Base-by-base conservation (phyloP, 2,329 filamentous ascomycete species). In the Xylariaceae sp. region DNA sequence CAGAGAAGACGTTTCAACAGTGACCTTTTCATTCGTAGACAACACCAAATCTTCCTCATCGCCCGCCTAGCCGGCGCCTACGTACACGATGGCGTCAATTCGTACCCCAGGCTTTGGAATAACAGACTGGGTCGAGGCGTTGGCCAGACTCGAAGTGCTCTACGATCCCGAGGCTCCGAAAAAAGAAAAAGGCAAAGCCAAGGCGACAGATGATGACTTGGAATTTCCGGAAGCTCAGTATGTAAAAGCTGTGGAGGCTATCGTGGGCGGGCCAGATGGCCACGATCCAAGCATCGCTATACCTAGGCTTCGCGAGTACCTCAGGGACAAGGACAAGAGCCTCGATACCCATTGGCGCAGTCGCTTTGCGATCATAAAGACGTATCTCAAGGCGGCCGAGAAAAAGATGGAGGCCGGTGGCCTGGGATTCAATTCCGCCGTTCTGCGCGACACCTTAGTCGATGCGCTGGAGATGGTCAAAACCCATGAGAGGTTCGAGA, bases 301-400 rank as follows among this genome's bases (percentile, higher is more conserved):
- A 1, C 75, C 75, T 1, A 64, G 61, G 37, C 67, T 77, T 37
- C 60, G 71, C 49, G 77, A 76, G 62, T 84, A 81, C 61, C 76
- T 85, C 18, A 67, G 74, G 2, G 78, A 82, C 35, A 76, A 80
- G 61, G 79, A 84, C 62, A 65, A 70, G 4, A 74, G 78, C 58
- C 74, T 77, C 13, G 75, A 74, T 58, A 50, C 71, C 1, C 63
- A 72, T 49, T 72, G 66, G 65, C 5, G 51, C 4, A 8, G 11
- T 4, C 67, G 55, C 39, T 51, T 69, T 4, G 45, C 53, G 11
- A 23, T 74, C 57, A 67, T 78, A 10, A 65, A 66, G 15, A 66
- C 72, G 30, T 81, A 80, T 65, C 68, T 81, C 34, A 56, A 70
- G 3, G 64, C 67, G 13, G 68, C 68, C 18, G 50, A 69, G 9